A percentile compares a stretch with the other conserved stretches of the same genome.
Evolutionary conservation across 2,329 filamentous ascomycete species (phyloP).

Genomic region (Lachnellula hyalina): DNA sequence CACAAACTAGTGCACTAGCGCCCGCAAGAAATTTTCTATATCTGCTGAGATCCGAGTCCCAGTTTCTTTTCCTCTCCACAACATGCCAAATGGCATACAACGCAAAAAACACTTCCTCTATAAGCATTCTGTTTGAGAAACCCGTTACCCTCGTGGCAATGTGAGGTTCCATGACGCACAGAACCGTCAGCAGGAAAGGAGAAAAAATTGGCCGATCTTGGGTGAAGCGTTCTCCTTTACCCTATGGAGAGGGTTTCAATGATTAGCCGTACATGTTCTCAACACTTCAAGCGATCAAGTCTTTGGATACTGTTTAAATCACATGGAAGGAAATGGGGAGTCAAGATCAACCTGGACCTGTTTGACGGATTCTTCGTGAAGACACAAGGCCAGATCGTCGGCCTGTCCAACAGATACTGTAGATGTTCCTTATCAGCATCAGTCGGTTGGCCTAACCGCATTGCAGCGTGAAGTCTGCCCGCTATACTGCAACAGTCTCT

Average conservation of each 20-base stretch:
- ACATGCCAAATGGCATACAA: constrained; percentile 13
- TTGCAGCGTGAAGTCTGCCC: no score
- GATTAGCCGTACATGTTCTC: constrained; percentile 28
- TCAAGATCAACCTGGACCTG: background rate
- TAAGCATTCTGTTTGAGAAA: constrained; percentile 29
- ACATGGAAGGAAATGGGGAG: background rate
- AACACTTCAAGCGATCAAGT: background rate
- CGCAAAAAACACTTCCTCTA: constrained; percentile 24
- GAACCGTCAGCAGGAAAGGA: constrained; percentile 30
- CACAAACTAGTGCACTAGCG: background rate
- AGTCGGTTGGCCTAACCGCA: no score
- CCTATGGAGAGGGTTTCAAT: constrained; percentile 29
- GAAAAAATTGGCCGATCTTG: constrained; percentile 28
- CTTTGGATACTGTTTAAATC: background rate
- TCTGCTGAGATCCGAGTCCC: background rate
- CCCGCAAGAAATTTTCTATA: constrained; percentile 8
- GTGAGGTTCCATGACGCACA: constrained; percentile 30
- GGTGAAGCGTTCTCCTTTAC: constrained; percentile 27
- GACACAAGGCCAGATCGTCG: no score
- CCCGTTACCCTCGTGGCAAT: constrained; percentile 26
- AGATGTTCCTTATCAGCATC: no score
- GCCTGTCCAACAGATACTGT: no score
- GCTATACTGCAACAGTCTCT: no score
- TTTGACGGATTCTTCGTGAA: background rate
- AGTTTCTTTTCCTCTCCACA: constrained; percentile 9